Percentiles rank a stretch among this genome's conserved stretches.
Conservation (phyloP, 2,329 filamentous ascomycete species). For the Hypoxylon sp. region DNA sequence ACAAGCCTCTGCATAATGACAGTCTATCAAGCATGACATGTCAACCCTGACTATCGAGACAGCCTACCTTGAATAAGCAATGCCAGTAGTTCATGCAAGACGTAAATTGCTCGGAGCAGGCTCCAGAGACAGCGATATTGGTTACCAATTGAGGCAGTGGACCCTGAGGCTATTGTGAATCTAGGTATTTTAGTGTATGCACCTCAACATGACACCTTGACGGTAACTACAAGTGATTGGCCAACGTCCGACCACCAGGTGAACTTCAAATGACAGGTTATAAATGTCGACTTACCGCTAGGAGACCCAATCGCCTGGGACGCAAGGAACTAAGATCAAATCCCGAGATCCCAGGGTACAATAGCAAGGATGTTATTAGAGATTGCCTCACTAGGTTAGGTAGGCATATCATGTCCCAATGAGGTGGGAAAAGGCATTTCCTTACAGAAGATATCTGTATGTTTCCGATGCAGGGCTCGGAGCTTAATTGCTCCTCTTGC, state of each 20-base stretch:
- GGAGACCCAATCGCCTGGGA: slow-evolving; percentile 27
- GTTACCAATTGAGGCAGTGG: slow-evolving; percentile 24
- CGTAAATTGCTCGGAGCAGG: slow-evolving; percentile 13
- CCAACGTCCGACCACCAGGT: not conserved
- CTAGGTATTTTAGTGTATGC: slow-evolving; percentile 22
- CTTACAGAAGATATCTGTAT: slow-evolving; percentile 23
- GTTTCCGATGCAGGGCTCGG: slow-evolving; percentile 37
- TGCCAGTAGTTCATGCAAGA: slow-evolving; percentile 19
- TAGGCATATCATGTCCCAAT: slow-evolving; percentile 25
- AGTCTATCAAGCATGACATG: slow-evolving; percentile 18
- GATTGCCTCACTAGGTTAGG: slow-evolving; percentile 19
- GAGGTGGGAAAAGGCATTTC: slow-evolving; percentile 7
- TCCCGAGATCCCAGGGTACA: slow-evolving; percentile 21
- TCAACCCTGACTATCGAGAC: slow-evolving; percentile 10
- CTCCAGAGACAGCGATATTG: slow-evolving; percentile 11
- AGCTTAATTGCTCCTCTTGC: slow-evolving; percentile 37
- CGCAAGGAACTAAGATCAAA: slow-evolving; percentile 16
- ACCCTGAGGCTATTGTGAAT: slow-evolving; percentile 32
- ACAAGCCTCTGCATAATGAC: slow-evolving; percentile 4
- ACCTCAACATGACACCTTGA: slow-evolving; percentile 12
- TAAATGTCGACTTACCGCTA: slow-evolving; percentile 15
- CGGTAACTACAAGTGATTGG: slow-evolving; percentile 18
- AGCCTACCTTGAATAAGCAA: slow-evolving; percentile 30
- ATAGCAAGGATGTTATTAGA: slow-evolving; percentile 12
- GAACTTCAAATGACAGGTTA: slow-evolving; percentile 11